phyloP scores from a whole-genome alignment of 139 green algal species.

The Chlamydomonas sphaeroides region DNA sequence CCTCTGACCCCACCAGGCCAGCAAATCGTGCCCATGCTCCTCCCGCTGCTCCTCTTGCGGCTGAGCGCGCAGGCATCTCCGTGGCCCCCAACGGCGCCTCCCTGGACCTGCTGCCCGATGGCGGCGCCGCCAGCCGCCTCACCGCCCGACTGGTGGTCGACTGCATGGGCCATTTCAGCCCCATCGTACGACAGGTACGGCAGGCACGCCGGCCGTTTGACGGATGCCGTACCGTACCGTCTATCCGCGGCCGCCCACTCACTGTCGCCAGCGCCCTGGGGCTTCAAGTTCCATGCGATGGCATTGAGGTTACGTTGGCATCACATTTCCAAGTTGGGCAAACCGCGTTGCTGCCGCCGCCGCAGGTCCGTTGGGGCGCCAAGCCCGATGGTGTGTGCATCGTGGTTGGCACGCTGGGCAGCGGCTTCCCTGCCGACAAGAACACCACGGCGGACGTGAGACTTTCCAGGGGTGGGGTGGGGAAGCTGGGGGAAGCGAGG shows the following conservation, averaged over 20 bases:
- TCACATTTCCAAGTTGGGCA: no score
- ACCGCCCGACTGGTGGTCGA: slow-evolving; percentile 84
- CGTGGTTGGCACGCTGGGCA: slow-evolving; percentile 89
- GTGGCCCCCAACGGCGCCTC: slow-evolving; percentile 17
- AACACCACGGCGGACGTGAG: slow-evolving; percentile 86
- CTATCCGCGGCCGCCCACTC: no score
- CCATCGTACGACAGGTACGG: slow-evolving; percentile 87
- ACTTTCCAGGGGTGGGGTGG: no score
- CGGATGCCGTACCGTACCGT: no score
- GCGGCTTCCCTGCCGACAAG: slow-evolving; percentile 80
- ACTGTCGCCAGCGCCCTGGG: no score
- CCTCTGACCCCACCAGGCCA: no score
- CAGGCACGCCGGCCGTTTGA: no score
- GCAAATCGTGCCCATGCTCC: no score
- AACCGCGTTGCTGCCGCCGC: slow-evolving; percentile 47
- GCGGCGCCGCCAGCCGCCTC: background rate
- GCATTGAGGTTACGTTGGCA: background rate
- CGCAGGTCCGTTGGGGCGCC: slow-evolving; percentile 81
- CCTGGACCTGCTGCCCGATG: background rate
- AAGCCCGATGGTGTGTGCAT: slow-evolving; percentile 96
- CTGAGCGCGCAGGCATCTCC: slow-evolving; percentile 12
- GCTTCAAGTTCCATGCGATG: no score
- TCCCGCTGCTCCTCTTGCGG: no score
- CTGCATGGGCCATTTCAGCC: slow-evolving; percentile 93
- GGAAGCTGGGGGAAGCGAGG: background rate